phyloP scores from a whole-genome alignment of 2,329 filamentous ascomycete genomes.

The Zasmidium citrigriseum region DNA sequence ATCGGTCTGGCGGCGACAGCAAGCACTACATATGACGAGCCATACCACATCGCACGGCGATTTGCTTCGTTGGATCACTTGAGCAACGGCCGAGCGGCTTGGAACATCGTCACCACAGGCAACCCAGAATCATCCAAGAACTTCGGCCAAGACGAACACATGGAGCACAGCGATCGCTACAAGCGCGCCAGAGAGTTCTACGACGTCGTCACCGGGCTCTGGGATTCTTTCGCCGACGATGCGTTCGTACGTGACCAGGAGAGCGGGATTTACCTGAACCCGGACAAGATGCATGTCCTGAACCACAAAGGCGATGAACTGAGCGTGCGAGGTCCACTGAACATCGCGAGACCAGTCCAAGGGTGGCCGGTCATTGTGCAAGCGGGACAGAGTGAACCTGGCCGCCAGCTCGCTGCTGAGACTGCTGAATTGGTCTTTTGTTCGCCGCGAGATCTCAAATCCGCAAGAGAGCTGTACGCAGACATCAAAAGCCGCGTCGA shows the following conservation, averaged over 20 bases:
- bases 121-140: conserved; percentile 50
- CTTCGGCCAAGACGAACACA: conserved; percentile 47
- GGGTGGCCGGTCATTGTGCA: conserved; percentile 32
- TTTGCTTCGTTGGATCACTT: conserved; percentile 43
- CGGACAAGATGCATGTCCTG: conserved; percentile 54
- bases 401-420: conserved; percentile 28
- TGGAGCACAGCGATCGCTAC: conserved; percentile 53
- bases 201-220: conserved; percentile 30
- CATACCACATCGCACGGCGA: conserved; percentile 38
- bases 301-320: conserved; percentile 49
- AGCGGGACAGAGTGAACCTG: conserved; percentile 29
- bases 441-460: conserved; percentile 24
- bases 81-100: conserved; percentile 41
- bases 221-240: conserved; percentile 51
- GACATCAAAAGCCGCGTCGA: conserved; percentile 27
- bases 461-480: conserved; percentile 24
- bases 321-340: conserved; percentile 27
- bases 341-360: conserved; percentile 27
- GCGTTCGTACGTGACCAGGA: conserved; percentile 53
- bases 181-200: conserved; percentile 51
- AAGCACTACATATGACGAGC: conserved; percentile 40
- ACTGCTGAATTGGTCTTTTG: conserved; percentile 30
- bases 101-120: conserved; percentile 56
- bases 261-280: conserved; percentile 53
- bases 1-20: conserved; percentile 43